Percentiles rank a stretch among this genome's conserved stretches.
Conservation (phyloP, 176 grass and related monocot genomes). For the Urochloa ruziziensis region DNA sequence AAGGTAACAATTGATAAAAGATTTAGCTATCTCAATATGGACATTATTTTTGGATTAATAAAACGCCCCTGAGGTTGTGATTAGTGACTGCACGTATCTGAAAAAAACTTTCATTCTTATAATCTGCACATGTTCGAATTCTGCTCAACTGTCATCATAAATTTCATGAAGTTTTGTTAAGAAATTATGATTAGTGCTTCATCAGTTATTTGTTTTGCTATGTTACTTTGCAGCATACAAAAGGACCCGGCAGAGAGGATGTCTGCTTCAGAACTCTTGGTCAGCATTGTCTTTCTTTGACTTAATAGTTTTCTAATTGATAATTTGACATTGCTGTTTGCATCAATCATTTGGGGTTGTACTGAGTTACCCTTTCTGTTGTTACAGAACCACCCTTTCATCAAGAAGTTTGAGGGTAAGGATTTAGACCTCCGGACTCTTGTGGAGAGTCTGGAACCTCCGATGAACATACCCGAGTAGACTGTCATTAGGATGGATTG, state of each 20-base stretch:
- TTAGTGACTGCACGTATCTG: not conserved
- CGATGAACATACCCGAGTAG: constrained; percentile 69
- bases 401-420: constrained; percentile 95
- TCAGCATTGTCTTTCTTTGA: constrained; percentile 37
- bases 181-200: not conserved
- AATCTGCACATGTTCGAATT: not conserved
- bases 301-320: not conserved
- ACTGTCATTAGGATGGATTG: not conserved
- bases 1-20: not conserved
- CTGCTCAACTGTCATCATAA: not conserved
- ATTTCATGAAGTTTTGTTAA: not conserved
- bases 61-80: not conserved
- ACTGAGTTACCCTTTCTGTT: not conserved
- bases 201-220: not conserved
- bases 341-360: not conserved
- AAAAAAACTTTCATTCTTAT: not conserved
- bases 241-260: constrained; percentile 69
- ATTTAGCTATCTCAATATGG: not conserved
- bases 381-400: constrained; percentile 81
- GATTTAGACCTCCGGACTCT: constrained; percentile 81
- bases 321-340: not conserved
- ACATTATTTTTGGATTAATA: not conserved
- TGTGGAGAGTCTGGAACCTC: constrained; percentile 67
- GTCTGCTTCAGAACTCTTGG: constrained; percentile 87
- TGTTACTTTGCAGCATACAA: constrained; percentile 67